Conservation (phyloP, 2,329 filamentous ascomycete species). For the Penicillium sp. region DNA sequence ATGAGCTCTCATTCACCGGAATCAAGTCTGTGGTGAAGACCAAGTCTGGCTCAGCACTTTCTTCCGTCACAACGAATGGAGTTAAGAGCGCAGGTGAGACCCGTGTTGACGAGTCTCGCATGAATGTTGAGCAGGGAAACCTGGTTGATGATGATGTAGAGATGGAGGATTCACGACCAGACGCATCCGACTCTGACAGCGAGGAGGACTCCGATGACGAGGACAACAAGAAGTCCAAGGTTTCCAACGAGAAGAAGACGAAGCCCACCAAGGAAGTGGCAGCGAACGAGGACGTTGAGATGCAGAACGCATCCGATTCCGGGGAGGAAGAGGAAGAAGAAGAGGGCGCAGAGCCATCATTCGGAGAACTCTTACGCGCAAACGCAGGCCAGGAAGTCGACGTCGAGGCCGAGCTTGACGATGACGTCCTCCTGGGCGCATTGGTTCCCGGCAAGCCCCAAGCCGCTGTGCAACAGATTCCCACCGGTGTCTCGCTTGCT, state of each 20-base stretch:
- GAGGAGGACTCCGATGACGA: constrained; percentile 30
- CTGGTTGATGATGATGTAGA: constrained; percentile 44
- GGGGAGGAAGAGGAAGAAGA: constrained; percentile 40
- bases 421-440: constrained; percentile 41
- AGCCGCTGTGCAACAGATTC: constrained; percentile 53
- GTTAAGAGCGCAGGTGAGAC: constrained; percentile 50
- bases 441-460: constrained; percentile 47
- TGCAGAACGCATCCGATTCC: constrained; percentile 35
- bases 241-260: constrained; percentile 19
- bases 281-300: constrained; percentile 41
- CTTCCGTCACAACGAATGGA: constrained; percentile 53
- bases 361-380: constrained; percentile 78
- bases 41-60: constrained; percentile 43
- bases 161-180: constrained; percentile 32
- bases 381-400: constrained; percentile 71
- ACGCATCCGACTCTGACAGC: constrained; percentile 26
- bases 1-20: constrained; percentile 45
- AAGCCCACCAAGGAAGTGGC: constrained; percentile 20
- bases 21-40: constrained; percentile 44
- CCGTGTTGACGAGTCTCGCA: constrained; percentile 57
- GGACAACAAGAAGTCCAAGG: constrained; percentile 16
- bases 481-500: constrained; percentile 75
- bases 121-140: constrained; percentile 52
- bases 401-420: constrained; percentile 56
- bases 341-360: constrained; percentile 61